A percentile compares a stretch with the other conserved stretches of the same genome.
phyloP scores from a whole-genome alignment of 805 yeast species.

The Pichia paraexigua region DNA sequence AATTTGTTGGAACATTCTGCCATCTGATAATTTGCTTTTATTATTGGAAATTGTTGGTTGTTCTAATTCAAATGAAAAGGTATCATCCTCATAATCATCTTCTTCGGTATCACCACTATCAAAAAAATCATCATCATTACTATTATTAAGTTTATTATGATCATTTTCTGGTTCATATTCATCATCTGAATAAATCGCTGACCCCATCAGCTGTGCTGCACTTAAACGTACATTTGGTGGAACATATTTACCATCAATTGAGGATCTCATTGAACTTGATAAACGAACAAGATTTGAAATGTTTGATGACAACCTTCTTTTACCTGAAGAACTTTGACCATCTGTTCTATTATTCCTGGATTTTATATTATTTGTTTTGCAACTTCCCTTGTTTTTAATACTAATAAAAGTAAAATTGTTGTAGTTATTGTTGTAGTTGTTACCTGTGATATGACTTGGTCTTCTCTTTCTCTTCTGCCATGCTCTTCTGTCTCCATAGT shows the following conservation, averaged over 20 bases:
- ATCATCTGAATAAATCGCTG: slow-evolving; percentile 24
- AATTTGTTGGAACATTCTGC: slow-evolving; percentile 2
- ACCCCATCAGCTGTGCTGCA: slow-evolving; percentile 12
- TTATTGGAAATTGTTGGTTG: neutral
- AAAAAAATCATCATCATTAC: neutral
- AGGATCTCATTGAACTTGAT: slow-evolving; percentile 15
- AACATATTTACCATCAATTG: slow-evolving; percentile 45
- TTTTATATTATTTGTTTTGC: slow-evolving; percentile 7
- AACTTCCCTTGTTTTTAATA: slow-evolving; percentile 10
- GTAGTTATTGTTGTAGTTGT: slow-evolving; percentile 9
- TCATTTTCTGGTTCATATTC: slow-evolving; percentile 20
- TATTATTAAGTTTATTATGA: neutral
- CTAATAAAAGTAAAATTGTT: neutral
- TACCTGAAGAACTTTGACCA: slow-evolving; percentile 55
- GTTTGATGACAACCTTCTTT: slow-evolving; percentile 13
- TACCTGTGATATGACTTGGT: slow-evolving; percentile 13
- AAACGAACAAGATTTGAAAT: slow-evolving; percentile 8
- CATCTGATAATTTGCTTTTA: neutral
- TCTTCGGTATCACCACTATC: slow-evolving; percentile 4
- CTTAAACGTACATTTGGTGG: slow-evolving; percentile 47
- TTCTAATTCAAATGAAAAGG: slow-evolving; percentile 31
- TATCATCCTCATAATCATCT: slow-evolving; percentile 21
- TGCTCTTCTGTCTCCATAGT: slow-evolving; percentile 20
- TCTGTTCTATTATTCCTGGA: slow-evolving; percentile 13
- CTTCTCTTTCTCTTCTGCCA: slow-evolving; percentile 25